Base-by-base conservation (phyloP, 2,329 filamentous ascomycete genomes). In the Ophiostoma novo-ulmi region DNA sequence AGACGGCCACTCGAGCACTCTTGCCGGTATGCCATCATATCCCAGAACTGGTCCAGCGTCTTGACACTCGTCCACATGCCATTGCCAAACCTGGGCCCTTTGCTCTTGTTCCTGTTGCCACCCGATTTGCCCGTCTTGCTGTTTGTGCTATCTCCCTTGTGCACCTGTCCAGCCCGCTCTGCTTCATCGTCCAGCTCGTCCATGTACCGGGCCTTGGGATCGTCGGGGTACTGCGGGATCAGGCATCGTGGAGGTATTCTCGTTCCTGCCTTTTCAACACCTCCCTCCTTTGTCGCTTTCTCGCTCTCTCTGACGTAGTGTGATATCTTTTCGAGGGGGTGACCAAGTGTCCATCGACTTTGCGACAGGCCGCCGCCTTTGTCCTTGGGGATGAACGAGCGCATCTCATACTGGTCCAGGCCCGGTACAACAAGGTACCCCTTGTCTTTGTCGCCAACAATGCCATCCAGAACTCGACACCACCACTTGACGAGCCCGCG, bases 1-100 rank as follows among this genome's bases (percentile, higher is more conserved):
- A 97, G 85, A 22, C 94, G 86, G 0, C 95, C 96, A 44, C 93
- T 92, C 0, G 94, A 97, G 77, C 95, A 99, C 77, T 99, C 95
- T 78, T 98, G 95, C 71, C 95, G 85, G 77, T 92, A 98, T 0
- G 94, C 90, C 94, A 99, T 98, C 85, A 97, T 91, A 73, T 99
- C 95, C 95, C 95, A 99, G 77, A 99, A 99, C 75, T 94, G 89
- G n/a, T 94, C 91, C 58, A 99, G 81, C 0, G 88, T 91, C 77
- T 86, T 89, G 35, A 97, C 89, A 72, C 91, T 93, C 77, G 89
- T 91, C 95, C 95, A 99, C 71, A 87, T 84, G 0, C 91, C 91
- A 3, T 82, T 81, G 36, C 82, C 84, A 44, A 61, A 61, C 5
- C 22, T 36, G 8, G 39, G 31, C 20, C 69, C 38, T 14, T 39